These are phyloP conservation scores for Chamaecyparis obtusa DNA, from an alignment of 75 land plant genomes.

Conservation along the genomic window DNA sequence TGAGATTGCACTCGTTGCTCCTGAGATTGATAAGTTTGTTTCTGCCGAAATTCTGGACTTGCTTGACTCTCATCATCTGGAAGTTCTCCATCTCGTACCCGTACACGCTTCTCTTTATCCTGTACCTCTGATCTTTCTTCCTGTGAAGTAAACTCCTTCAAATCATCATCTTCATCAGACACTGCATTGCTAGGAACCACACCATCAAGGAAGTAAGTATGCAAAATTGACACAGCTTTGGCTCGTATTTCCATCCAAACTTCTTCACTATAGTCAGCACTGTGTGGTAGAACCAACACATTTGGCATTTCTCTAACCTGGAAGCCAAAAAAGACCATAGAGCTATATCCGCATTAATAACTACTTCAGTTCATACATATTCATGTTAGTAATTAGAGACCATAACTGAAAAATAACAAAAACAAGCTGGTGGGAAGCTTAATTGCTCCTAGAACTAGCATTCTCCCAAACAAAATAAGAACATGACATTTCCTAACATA, in stretches of 20 bases:
- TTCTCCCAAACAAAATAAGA: too few relatives aligned
- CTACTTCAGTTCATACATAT: neutral
- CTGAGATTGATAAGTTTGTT: slow-evolving; percentile 33
- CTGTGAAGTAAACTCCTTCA: slow-evolving; percentile 49
- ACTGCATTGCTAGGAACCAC: slow-evolving; percentile 72
- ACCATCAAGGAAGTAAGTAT: slow-evolving; percentile 76
- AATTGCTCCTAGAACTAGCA: too few relatives aligned
- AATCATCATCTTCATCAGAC: slow-evolving; percentile 86
- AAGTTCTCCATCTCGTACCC: slow-evolving; percentile 40
- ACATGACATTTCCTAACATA: neutral
- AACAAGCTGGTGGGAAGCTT: neutral
- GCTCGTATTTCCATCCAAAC: slow-evolving; percentile 98
- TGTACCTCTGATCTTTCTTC: slow-evolving; percentile 42
- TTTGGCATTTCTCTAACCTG: slow-evolving; percentile 99
- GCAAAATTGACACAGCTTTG: slow-evolving; percentile 77
- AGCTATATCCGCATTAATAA: neutral
- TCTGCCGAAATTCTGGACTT: slow-evolving; percentile 50
- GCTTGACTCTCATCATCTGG: slow-evolving; percentile 41
- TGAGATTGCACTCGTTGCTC: slow-evolving; percentile 45
- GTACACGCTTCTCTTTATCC: slow-evolving; percentile 36
- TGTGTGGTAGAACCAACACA: slow-evolving; percentile 91
- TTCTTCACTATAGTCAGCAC: slow-evolving; percentile 99
- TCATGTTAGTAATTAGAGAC: neutral
- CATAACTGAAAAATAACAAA: neutral
- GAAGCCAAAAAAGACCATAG: neutral